Percentiles rank a stretch among this genome's conserved stretches.
These are phyloP conservation scores for Pyrenophora graminea DNA, from an alignment of 2,329 filamentous ascomycete species.

Conservation along the genomic window DNA sequence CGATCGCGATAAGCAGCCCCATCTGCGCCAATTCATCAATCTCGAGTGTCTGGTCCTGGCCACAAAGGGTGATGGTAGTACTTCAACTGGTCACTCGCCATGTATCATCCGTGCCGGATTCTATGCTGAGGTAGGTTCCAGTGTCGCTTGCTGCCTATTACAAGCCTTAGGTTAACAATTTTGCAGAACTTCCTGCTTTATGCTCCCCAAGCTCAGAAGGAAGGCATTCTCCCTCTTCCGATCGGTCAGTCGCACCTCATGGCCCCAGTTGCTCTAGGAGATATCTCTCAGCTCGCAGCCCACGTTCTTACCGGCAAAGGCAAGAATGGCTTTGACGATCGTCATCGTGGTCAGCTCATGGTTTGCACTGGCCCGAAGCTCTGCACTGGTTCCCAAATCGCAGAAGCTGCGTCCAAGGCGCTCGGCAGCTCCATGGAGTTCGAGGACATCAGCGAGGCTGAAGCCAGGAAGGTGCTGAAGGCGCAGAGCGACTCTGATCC, in stretches of 20 bases:
- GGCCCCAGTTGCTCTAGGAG: conserved; percentile 53
- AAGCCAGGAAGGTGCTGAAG: conserved; percentile 46
- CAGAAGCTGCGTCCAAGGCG: conserved; percentile 51
- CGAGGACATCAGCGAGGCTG: conserved; percentile 51
- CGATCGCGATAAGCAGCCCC: conserved; percentile 54
- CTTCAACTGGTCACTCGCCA: conserved; percentile 42
- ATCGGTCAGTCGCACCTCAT: conserved; percentile 56
- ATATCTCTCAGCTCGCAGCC: conserved; percentile 55
- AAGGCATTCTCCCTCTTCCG: conserved; percentile 53
- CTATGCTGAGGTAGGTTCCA: conserved; percentile 3
- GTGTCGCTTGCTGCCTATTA: neutral
- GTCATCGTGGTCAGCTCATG: conserved; percentile 59
- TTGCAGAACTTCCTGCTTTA: conserved; percentile 55
- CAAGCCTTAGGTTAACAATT: neutral
- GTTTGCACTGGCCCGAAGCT: conserved; percentile 57
- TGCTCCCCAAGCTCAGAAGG: conserved; percentile 51
- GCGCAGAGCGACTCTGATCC: conserved; percentile 44
- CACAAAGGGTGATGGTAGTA: conserved; percentile 51
- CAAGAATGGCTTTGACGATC: conserved; percentile 55
- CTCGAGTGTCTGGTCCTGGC: conserved; percentile 51
- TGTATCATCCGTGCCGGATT: conserved; percentile 49
- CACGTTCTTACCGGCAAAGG: conserved; percentile 56
- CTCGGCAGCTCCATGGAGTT: conserved; percentile 43
- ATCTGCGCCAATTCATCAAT: conserved; percentile 57
- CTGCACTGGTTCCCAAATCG: conserved; percentile 53